These are phyloP conservation scores for Hippophae rhamnoides DNA, from an alignment of 306 rosid species.

Conservation along the genomic window DNA sequence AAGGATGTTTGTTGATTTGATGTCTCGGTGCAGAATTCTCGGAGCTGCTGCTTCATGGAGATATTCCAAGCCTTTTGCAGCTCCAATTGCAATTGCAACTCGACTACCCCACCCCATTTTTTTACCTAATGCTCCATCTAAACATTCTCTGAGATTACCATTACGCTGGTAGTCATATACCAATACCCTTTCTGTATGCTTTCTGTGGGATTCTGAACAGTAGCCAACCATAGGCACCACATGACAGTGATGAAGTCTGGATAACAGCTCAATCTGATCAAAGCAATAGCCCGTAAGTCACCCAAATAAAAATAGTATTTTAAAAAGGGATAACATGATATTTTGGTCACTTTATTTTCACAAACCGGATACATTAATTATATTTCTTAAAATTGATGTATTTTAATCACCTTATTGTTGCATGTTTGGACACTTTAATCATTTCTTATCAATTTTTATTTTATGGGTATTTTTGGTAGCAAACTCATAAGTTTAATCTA, in stretches of 20 bases:
- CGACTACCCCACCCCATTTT: slow-evolving; percentile 66
- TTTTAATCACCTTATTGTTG: no score
- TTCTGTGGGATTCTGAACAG: slow-evolving; percentile 73
- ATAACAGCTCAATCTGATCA: slow-evolving; percentile 75
- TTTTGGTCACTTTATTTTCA: not conserved
- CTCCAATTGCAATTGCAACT: slow-evolving; percentile 85
- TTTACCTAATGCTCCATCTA: slow-evolving; percentile 54
- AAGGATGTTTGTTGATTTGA: slow-evolving; percentile 94
- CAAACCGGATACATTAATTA: no score
- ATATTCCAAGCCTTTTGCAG: slow-evolving; percentile 95
- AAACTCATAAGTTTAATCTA: no score
- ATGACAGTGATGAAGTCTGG: slow-evolving; percentile 89
- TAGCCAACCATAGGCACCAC: slow-evolving; percentile 88
- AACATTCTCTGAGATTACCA: slow-evolving; percentile 80
- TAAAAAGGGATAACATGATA: not conserved
- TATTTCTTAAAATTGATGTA: no score
- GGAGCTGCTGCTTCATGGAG: slow-evolving; percentile 99
- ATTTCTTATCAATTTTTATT: no score
- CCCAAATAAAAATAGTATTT: not conserved
- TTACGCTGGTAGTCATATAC: slow-evolving; percentile 74
- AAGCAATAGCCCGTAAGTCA: slow-evolving; percentile 5
- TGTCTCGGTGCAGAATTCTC: slow-evolving; percentile 86
- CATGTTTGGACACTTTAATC: no score
- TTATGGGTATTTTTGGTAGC: no score
- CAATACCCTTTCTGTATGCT: slow-evolving; percentile 63